Base-by-base conservation (phyloP, 2,329 filamentous ascomycete species). In the Pestalotiopsis sp. region DNA sequence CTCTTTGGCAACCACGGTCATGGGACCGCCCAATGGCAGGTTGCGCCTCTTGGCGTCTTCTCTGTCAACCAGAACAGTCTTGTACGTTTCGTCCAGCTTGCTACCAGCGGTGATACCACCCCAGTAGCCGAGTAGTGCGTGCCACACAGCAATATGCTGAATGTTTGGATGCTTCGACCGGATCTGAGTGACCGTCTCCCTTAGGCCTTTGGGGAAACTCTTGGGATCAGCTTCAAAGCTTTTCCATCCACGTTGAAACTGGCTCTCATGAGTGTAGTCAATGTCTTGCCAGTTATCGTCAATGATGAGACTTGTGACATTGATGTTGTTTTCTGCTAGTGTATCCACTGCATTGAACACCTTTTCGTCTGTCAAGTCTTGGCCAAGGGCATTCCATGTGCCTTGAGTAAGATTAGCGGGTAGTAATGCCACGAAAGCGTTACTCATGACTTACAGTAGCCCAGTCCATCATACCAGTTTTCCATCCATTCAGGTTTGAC, bases 261-360 rank as follows among this genome's bases (percentile, higher is more conserved):
- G 86, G 20, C 84, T 82, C 4, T 83, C 76, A 0, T 85, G 84
- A 27, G 77, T 73, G 38, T 84, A 81, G 71, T 88, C 89, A 61
- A 97, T 86, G 9, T 91, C 89, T 79, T 97, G 95, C 96, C 96
- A 99, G 74, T 97, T 97, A 77, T 99, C 96, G 74, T 99, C 96
- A 71, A 99, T 97, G 70, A 98, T 97, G 2, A 99, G 85, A 75
- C 91, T 97, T 0, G 90, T 91, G 60, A 98, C 86, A 57, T 92
- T 90, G 75, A 99, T 93, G 0, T 91, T 87, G 68, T 92, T 87
- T 38, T 89, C 83, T 4, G 90, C 87, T 12, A 99, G 82, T 1
- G 87, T 85, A 68, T 94, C 89, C 1, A 98, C 83, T 1, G 95
- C 94, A 56, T 89, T 80, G 13, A 94, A 83, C 14, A 99, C 88